These are phyloP conservation scores for Amanita polypyramis DNA, from an alignment of 768 basidiomycete species.

Conservation along the genomic window DNA sequence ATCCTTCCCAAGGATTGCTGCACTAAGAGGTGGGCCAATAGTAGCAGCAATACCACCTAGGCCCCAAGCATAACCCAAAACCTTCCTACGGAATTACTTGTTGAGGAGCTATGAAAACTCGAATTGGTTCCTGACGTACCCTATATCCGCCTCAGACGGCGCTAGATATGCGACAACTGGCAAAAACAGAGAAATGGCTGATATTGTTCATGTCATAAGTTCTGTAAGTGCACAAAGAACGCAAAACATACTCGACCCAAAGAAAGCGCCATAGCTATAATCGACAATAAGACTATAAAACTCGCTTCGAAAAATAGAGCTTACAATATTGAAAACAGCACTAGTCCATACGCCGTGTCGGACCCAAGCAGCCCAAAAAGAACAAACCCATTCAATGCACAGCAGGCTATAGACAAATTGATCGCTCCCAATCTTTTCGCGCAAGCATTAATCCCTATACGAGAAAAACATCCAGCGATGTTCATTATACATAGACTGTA, in stretches of 20 bases:
- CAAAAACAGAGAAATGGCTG: conserved; percentile 5
- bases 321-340: conserved; percentile 5
- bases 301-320: neutral
- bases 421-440: conserved; percentile 4
- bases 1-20: conserved; percentile 3
- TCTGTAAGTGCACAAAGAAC: neutral
- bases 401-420: conserved; percentile 3
- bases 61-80: conserved; percentile 6
- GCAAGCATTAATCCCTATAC: conserved; percentile 1
- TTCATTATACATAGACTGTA: conserved; percentile 5
- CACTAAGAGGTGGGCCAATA: conserved; percentile 7
- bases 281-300: neutral
- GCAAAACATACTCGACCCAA: conserved; percentile 4
- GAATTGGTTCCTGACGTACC: neutral
- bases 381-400: neutral
- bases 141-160: conserved; percentile 5
- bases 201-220: neutral
- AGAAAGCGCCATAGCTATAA: conserved; percentile 7
- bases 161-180: conserved; percentile 2
- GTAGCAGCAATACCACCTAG: conserved; percentile 7
- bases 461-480: neutral
- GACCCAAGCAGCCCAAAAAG: conserved; percentile 5
- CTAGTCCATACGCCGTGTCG: conserved; percentile 3
- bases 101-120: neutral
- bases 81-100: neutral